These are phyloP conservation scores for Anthoceros angustus DNA, from an alignment of 225 moss, liverwort and hornwort genomes.

Conservation along the genomic window DNA sequence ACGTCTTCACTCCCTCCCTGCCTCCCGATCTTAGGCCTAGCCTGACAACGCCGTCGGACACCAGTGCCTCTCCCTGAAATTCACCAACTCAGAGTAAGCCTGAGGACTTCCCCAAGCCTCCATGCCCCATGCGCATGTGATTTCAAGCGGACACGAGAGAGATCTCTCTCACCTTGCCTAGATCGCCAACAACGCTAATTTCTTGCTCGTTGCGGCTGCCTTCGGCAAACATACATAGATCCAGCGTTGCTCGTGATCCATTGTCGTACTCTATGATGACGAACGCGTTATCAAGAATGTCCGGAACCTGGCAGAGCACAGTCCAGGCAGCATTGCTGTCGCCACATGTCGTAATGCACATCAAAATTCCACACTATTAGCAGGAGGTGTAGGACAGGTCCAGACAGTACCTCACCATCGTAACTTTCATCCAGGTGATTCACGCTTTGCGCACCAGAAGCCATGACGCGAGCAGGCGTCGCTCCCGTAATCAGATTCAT, in stretches of 20 bases:
- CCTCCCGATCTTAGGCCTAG: conserved; percentile 39
- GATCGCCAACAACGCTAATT: conserved; percentile 58
- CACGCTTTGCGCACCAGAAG: conserved; percentile 64
- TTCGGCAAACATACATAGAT: conserved; percentile 88
- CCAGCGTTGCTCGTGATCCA: conserved; percentile 52
- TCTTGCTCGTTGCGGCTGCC: conserved; percentile 79
- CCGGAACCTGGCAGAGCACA: conserved; percentile 35
- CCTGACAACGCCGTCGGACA: conserved; percentile 53
- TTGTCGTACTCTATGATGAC: conserved; percentile 63
- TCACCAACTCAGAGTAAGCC: neutral
- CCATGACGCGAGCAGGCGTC: conserved; percentile 60
- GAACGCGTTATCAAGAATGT: conserved; percentile 62
- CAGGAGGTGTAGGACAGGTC: neutral
- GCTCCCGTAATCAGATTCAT: conserved; percentile 57
- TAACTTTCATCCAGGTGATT: conserved; percentile 64
- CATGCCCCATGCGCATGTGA: neutral
- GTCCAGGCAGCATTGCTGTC: too few species aligned
- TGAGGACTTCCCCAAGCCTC: neutral
- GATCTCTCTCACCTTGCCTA: conserved; percentile 41
- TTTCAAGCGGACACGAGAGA: neutral
- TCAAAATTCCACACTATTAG: neutral
- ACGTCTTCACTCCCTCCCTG: conserved; percentile 33
- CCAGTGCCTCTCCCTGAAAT: conserved; percentile 59
- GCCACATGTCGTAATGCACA: too few species aligned
- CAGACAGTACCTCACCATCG: conserved; percentile 30